Evolutionary conservation across 768 basidiomycete species (phyloP).

Genomic region (Cystofilobasidium ferigula): DNA sequence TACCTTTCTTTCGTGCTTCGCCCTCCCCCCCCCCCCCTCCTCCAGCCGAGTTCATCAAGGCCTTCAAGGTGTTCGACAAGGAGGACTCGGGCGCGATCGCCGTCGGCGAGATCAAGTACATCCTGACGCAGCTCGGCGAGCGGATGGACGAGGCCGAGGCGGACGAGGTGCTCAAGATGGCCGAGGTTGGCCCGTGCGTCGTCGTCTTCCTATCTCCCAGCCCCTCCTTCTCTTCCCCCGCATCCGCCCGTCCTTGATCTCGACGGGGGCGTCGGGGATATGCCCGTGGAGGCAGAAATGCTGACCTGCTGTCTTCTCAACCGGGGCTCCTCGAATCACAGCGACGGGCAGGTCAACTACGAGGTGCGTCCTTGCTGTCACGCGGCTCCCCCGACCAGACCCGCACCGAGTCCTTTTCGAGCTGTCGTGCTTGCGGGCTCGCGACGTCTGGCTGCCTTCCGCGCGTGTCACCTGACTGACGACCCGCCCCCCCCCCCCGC

Average conservation of each 20-base stretch:
- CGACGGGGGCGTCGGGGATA: too few species aligned
- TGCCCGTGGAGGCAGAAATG: too few species aligned
- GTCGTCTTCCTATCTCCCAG: neutral
- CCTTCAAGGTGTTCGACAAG: constrained; percentile 98
- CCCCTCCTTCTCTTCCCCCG: constrained; percentile 4
- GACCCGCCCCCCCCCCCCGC: too few species aligned
- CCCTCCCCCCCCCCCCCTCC: neutral
- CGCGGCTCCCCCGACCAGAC: too few species aligned
- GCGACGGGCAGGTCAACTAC: constrained; percentile 95
- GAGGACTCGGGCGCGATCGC: constrained; percentile 86
- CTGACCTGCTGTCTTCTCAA: constrained; percentile 4
- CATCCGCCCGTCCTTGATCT: neutral
- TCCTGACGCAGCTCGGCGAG: constrained; percentile 91
- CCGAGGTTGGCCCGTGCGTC: constrained; percentile 75
- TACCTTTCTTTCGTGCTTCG: constrained; percentile 1
- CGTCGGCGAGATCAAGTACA: constrained; percentile 81
- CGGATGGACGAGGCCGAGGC: constrained; percentile 98
- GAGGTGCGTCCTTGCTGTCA: constrained; percentile 48
- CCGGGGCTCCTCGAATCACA: constrained; percentile 37
- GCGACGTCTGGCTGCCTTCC: too few species aligned
- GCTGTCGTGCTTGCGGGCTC: too few species aligned
- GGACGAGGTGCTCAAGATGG: constrained; percentile 91
- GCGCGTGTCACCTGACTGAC: too few species aligned
- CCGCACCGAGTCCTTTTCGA: too few species aligned
- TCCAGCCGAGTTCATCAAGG: constrained; percentile 97